These are phyloP conservation scores for Phytopythium kandeliae DNA, from an alignment of 352 stramenopile genomes.

Conservation along the genomic window DNA sequence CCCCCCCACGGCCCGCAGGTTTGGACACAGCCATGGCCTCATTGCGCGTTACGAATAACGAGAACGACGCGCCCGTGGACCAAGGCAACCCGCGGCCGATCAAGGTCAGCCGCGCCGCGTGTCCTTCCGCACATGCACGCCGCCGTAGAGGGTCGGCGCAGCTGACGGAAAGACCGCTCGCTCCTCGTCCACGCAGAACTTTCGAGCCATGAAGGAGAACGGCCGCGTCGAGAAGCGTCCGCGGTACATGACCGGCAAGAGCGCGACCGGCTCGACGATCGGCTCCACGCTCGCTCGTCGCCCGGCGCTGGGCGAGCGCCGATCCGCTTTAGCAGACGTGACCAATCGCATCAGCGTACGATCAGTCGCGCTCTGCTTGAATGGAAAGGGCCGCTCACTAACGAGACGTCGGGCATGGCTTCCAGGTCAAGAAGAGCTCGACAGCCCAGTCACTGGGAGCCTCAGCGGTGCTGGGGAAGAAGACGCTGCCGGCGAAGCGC, in stretches of 20 bases:
- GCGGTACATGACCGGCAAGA: constrained; percentile 42
- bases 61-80: constrained; percentile 59
- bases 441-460: constrained; percentile 24
- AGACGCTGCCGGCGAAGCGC: constrained; percentile 44
- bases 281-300: constrained; percentile 15
- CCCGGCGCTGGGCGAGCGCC: constrained; percentile 12
- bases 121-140: not conserved
- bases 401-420: not conserved
- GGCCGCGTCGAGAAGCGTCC: constrained; percentile 55
- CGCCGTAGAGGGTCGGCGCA: not conserved
- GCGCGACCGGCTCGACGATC: constrained; percentile 10
- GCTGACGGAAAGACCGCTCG: not conserved
- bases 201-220: constrained; percentile 35
- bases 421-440: constrained; percentile 60
- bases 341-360: constrained; percentile 74
- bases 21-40: constrained; percentile 18
- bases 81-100: constrained; percentile 23
- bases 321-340: constrained; percentile 50
- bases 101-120: constrained; percentile 28
- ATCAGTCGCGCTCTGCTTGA: not conserved
- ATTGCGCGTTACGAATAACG: constrained; percentile 44
- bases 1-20: not conserved
- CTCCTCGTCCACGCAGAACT: constrained; percentile 10
- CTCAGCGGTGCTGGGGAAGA: constrained; percentile 24
- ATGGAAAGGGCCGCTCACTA: not conserved